These are phyloP conservation scores for Chlorokybus atmophyticus DNA, from an alignment of 139 green algal genomes.

Conservation along the genomic window DNA sequence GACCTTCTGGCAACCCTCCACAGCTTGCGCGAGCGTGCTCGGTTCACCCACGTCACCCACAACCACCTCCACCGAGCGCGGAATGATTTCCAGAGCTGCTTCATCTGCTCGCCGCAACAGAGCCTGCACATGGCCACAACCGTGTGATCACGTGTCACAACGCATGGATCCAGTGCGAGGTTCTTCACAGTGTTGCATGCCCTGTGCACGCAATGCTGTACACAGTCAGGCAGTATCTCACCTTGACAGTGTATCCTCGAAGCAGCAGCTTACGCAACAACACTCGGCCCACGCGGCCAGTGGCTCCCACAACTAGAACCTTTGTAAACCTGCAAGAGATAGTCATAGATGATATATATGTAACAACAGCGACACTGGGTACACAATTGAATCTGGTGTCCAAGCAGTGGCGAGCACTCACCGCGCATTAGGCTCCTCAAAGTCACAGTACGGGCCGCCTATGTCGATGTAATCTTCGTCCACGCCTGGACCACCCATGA, in stretches of 20 bases:
- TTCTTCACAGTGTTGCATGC: too few species aligned
- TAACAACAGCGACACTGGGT: conserved; percentile 27
- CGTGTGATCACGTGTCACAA: too few species aligned
- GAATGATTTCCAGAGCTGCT: conserved; percentile 39
- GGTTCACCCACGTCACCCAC: conserved; percentile 73
- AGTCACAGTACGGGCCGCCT: neutral
- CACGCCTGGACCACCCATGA: neutral
- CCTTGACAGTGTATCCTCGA: conserved; percentile 71
- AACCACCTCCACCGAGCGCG: conserved; percentile 59
- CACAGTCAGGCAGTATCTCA: too few species aligned
- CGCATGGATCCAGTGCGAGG: too few species aligned
- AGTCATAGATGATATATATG: conserved; percentile 50
- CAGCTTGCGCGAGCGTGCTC: conserved; percentile 47
- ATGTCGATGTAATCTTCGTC: neutral
- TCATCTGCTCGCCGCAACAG: conserved; percentile 44
- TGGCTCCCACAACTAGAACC: conserved; percentile 87
- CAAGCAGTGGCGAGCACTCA: neutral
- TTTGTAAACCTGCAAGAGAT: conserved; percentile 70
- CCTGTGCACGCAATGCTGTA: too few species aligned
- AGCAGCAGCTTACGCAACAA: conserved; percentile 91
- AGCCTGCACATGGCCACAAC: too few species aligned
- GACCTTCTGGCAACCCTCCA: conserved; percentile 81
- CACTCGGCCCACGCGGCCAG: conserved; percentile 74
- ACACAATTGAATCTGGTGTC: neutral
- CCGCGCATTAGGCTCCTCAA: neutral